Percentiles rank a stretch among this genome's conserved stretches.
These are phyloP conservation scores for Aureobasidium melanogenum DNA, from an alignment of 2,329 filamentous ascomycete species.

Conservation along the genomic window DNA sequence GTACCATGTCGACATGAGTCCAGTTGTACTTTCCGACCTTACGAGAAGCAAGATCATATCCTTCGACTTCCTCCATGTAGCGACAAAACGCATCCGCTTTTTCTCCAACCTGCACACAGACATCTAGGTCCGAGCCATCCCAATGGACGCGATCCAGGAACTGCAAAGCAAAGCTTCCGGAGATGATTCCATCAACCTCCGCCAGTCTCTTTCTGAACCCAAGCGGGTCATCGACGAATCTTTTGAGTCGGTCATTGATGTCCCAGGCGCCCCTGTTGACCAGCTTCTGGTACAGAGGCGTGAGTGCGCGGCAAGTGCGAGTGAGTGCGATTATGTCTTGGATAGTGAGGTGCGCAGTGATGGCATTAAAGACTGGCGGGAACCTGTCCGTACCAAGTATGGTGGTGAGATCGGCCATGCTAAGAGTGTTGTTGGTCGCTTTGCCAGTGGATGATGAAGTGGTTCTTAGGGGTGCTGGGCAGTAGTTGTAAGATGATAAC, in stretches of 20 bases:
- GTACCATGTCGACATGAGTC: conserved; percentile 2
- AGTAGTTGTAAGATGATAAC: neutral
- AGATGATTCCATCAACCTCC: conserved; percentile 5
- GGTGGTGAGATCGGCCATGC: neutral
- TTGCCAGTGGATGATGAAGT: neutral
- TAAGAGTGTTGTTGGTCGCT: neutral
- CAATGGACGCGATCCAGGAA: neutral
- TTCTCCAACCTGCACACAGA: neutral
- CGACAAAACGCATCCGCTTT: neutral
- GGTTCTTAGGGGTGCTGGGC: neutral
- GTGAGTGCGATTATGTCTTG: neutral
- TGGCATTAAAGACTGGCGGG: neutral
- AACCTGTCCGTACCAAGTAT: neutral
- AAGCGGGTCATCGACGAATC: neutral
- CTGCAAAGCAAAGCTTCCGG: conserved; percentile 6
- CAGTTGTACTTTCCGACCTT: conserved; percentile 6
- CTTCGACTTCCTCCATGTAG: conserved; percentile 9
- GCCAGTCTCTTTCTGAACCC: neutral
- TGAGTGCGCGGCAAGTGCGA: neutral
- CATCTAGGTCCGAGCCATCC: conserved; percentile 1
- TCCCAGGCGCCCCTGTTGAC: neutral
- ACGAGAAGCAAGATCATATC: conserved; percentile 1
- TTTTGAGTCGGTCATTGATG: neutral
- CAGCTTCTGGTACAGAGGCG: neutral
- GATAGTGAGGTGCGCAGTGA: neutral